These are phyloP conservation scores for Excoecaria cochinchinensis DNA, from an alignment of 345 rosid genomes.

Conservation along the genomic window DNA sequence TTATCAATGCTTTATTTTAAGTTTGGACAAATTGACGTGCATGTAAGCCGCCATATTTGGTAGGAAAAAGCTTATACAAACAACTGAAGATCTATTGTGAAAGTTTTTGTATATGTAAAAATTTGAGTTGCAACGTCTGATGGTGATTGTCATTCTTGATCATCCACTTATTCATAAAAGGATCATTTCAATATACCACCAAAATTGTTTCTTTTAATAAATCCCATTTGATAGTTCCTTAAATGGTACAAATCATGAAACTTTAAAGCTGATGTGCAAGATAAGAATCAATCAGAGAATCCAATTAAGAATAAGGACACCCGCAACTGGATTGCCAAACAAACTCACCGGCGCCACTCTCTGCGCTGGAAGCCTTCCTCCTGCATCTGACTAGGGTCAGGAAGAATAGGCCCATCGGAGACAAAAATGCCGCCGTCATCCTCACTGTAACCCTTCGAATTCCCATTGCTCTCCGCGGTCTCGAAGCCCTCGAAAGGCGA, in stretches of 20 bases:
- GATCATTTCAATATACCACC: neutral
- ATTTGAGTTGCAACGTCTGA: neutral
- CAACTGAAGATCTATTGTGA: neutral
- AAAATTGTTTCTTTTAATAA: neutral
- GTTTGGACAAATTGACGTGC: no score
- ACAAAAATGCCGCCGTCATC: conserved; percentile 6
- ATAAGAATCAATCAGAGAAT: neutral
- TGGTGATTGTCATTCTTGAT: neutral
- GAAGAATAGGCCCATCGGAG: conserved; percentile 29
- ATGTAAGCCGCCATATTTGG: no score
- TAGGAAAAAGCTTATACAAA: neutral
- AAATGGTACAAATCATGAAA: neutral
- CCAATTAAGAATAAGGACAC: no score
- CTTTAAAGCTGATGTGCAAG: neutral
- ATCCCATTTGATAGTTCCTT: neutral
- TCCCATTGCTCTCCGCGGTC: neutral
- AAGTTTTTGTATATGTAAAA: no score
- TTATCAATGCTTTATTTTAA: no score
- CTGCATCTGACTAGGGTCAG: conserved; percentile 24
- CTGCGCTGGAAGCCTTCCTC: conserved; percentile 24
- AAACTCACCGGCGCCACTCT: conserved; percentile 32
- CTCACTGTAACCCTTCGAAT: neutral
- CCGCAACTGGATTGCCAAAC: no score
- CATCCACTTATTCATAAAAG: neutral
- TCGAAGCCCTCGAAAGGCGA: conserved; percentile 14